A percentile compares a stretch with the other conserved stretches of the same genome.
phyloP scores from a whole-genome alignment of 192 early-diverging fungal species.

The Allomyces arbusculus region DNA sequence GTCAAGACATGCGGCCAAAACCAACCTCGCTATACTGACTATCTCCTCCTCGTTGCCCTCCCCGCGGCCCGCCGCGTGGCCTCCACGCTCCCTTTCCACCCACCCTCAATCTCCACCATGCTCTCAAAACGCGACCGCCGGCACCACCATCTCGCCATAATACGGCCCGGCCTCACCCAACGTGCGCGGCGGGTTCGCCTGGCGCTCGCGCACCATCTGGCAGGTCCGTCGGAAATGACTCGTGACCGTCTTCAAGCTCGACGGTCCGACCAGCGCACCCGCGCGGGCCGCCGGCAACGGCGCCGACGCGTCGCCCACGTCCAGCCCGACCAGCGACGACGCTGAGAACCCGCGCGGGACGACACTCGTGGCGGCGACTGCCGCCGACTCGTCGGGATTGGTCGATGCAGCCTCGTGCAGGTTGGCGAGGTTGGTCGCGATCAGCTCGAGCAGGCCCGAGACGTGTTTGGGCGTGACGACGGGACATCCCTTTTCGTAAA shows the following conservation, averaged over 20 bases:
- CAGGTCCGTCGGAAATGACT: neutral
- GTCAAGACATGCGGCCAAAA: too few species aligned
- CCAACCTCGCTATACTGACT: too few species aligned
- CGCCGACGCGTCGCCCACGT: neutral
- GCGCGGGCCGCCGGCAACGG: neutral
- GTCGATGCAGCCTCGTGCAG: neutral
- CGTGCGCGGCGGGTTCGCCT: neutral
- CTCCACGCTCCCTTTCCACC: too few species aligned
- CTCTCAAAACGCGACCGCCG: neutral
- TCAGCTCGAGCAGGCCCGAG: conserved; percentile 83
- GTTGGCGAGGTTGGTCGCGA: conserved; percentile 49
- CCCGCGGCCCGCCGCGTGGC: too few species aligned
- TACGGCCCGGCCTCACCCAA: neutral
- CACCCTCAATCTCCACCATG: too few species aligned
- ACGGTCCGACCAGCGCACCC: neutral
- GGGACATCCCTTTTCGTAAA: conserved; percentile 80
- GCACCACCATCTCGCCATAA: neutral
- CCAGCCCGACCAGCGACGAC: neutral
- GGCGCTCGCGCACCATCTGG: neutral
- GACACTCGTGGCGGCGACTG: neutral
- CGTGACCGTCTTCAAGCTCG: neutral
- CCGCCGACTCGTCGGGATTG: neutral
- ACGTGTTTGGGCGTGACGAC: conserved; percentile 81
- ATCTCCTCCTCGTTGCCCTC: too few species aligned
- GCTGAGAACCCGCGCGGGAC: neutral